Evolutionary conservation across 75 land plant genomes (phyloP).

Genomic region (Chamaecyparis obtusa): DNA sequence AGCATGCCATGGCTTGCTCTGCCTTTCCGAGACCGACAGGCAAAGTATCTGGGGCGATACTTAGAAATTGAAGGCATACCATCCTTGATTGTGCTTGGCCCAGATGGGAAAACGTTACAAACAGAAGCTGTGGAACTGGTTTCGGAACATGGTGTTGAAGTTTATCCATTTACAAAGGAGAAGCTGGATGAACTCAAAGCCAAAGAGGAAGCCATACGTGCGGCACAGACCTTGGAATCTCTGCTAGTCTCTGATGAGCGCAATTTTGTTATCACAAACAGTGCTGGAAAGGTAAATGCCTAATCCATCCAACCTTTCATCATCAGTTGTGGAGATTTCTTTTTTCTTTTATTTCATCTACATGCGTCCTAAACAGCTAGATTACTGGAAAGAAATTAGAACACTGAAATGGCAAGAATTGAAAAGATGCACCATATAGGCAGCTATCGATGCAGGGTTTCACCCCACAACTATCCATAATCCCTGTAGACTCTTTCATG

Average conservation of each 20-base stretch:
- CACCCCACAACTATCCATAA: not conserved
- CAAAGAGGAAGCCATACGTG: constrained; percentile 31
- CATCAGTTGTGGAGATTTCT: not conserved
- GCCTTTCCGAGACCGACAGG: constrained; percentile 41
- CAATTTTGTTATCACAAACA: constrained; percentile 26
- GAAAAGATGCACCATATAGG: not conserved
- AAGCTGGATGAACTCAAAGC: constrained; percentile 42
- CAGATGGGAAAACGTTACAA: constrained; percentile 59
- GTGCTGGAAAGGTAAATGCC: constrained; percentile 27
- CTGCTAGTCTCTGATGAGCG: constrained; percentile 24
- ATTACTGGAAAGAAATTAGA: not conserved
- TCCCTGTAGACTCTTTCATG: not conserved
- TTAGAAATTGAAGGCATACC: constrained; percentile 49
- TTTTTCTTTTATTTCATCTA: not conserved
- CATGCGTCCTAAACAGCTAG: not conserved
- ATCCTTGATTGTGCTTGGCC: constrained; percentile 45
- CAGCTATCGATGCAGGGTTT: not conserved
- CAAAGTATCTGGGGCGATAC: constrained; percentile 31
- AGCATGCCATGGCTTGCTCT: constrained; percentile 70
- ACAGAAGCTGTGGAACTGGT: constrained; percentile 42
- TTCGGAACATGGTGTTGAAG: constrained; percentile 38
- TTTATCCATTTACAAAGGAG: constrained; percentile 61
- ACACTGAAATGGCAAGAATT: not conserved
- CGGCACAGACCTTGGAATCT: constrained; percentile 28
- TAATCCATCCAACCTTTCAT: not conserved